Evolutionary conservation across 495 filamentous ascomycete species (phyloP), one percentile per base, ranked within the genome.

Genomic region (Aspergillus olivimuriae): DNA sequence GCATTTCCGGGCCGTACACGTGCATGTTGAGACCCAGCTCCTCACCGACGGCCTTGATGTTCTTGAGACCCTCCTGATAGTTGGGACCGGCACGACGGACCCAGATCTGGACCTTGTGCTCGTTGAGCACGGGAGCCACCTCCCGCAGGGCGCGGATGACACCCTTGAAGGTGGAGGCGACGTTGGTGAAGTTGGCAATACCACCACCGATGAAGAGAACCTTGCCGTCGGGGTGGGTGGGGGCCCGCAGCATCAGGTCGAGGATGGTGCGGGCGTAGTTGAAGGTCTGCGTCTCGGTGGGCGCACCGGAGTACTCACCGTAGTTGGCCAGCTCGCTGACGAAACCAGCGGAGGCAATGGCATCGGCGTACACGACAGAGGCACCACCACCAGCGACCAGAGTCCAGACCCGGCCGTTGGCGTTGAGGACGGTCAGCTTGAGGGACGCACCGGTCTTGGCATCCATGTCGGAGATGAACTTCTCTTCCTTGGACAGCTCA

Each of bases 81-180:
- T 99, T 99, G 68, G 92, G 92, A 47, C 92, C 92, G 36, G 92
- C 92, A 77, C 92, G 92, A 60, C 92, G 89, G 57, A 99, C 89
- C 94, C 94, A 99, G 76, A 99, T 96, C 68, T 94, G 85, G 46
- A 92, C 89, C 57, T 94, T 94, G 83, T 99, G 92, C 79, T 97
- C 94, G 65, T 81, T 81, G 45, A 99, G 78, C 26, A 82, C 69
- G 38, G 82, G 82, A 41, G 89, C 80, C 47, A 92, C 88, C 70
- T 97, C 92, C 43, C 94, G 84, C 44, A 99, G 82, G 28, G 92
- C 92, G 46, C 89, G 86, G 69, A 99, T 99, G 63, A 99, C 90
- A 74, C 92, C 92, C 77, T 99, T 99, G 84, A 99, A 99, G 38
- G 92, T 99, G 51, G 82, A 89, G 39, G 94, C 92, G 35, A 99